These are phyloP conservation scores for Pseudocercospora fijiensis DNA, from an alignment of 2,329 filamentous ascomycete species.

Conservation along the genomic window DNA sequence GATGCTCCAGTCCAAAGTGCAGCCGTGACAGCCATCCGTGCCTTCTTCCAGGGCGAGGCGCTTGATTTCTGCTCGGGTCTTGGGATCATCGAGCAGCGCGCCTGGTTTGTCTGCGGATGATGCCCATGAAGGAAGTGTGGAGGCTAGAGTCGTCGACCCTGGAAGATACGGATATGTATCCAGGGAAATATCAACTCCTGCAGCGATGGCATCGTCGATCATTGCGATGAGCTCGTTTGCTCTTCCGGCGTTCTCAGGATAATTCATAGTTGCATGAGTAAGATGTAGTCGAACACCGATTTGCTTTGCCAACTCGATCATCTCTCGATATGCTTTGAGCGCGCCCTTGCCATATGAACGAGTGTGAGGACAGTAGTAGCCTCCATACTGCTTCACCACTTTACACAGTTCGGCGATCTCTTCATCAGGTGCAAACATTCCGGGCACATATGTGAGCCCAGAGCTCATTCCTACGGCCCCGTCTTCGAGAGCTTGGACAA, in stretches of 20 bases:
- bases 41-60: constrained; percentile 28
- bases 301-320: constrained; percentile 32
- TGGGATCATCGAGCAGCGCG: constrained; percentile 26
- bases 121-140: constrained; percentile 31
- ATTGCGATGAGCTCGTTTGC: constrained; percentile 31
- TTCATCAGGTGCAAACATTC: constrained; percentile 30
- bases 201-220: constrained; percentile 30
- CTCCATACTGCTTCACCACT: constrained; percentile 30
- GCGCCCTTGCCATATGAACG: constrained; percentile 33
- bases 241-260: constrained; percentile 31
- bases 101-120: constrained; percentile 26
- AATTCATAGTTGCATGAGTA: constrained; percentile 36
- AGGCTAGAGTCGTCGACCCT: constrained; percentile 31
- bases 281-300: constrained; percentile 33
- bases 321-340: constrained; percentile 31
- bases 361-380: constrained; percentile 35
- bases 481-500: constrained; percentile 26
- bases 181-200: constrained; percentile 30
- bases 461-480: constrained; percentile 34
- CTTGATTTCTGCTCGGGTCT: constrained; percentile 27
- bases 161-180: constrained; percentile 36
- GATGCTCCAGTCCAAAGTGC: constrained; percentile 31
- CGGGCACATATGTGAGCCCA: constrained; percentile 34
- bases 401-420: constrained; percentile 32
- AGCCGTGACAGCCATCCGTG: constrained; percentile 33